phyloP scores from a whole-genome alignment of 2,329 filamentous ascomycete genomes.

The Cryphonectria naterciae region DNA sequence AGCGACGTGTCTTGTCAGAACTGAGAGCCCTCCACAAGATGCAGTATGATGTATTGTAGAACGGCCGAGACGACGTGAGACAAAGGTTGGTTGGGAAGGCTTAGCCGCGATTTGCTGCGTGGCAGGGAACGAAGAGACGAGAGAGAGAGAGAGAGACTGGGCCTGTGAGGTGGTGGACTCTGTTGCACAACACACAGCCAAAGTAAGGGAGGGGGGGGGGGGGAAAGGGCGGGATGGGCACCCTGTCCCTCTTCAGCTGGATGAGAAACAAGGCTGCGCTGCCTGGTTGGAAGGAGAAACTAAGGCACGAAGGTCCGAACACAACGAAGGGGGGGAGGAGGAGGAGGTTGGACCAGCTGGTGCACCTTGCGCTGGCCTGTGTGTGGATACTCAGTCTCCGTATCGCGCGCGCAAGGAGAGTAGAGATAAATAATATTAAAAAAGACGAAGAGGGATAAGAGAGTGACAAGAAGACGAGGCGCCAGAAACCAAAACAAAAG shows the following conservation, averaged over 20 bases:
- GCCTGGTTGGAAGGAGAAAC: constrained; percentile 17
- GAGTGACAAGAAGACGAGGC: not conserved
- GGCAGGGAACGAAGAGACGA: not conserved
- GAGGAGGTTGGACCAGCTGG: constrained; percentile 19
- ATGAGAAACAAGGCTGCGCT: not conserved
- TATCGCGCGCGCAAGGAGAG: not conserved
- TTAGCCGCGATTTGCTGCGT: constrained; percentile 4
- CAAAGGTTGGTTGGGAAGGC: constrained; percentile 3
- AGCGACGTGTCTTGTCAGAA: constrained; percentile 25
- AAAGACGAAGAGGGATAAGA: not conserved
- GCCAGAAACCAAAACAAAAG: not conserved
- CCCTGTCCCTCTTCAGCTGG: not conserved
- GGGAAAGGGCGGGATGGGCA: not conserved
- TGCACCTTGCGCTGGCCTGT: constrained; percentile 7
- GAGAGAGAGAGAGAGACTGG: not conserved
- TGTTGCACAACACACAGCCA: not conserved
- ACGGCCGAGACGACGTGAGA: not conserved
- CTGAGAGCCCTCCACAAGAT: not conserved
- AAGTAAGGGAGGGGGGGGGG: not conserved
- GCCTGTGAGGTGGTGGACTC: not conserved
- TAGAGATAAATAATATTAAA: not conserved
- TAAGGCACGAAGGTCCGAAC: constrained; percentile 19
- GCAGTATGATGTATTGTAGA: constrained; percentile 15
- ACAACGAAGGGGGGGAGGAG: constrained; percentile 10
- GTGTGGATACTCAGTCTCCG: constrained; percentile 6